These are phyloP conservation scores for Drechslera avenae DNA, from an alignment of 2,329 filamentous ascomycete species.

Conservation along the genomic window DNA sequence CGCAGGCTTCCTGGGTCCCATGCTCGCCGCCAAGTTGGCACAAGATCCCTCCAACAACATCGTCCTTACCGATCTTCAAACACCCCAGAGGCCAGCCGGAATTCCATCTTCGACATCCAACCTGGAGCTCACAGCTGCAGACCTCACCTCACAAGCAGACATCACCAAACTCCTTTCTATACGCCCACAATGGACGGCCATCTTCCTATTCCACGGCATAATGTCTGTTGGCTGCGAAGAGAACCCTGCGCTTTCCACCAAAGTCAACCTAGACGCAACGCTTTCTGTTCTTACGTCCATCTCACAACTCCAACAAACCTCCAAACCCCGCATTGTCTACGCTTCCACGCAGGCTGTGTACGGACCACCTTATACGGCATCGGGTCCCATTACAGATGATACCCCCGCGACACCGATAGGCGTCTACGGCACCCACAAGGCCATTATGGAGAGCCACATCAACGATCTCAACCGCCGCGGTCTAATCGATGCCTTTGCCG, in stretches of 20 bases:
- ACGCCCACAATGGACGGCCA: constrained; percentile 11
- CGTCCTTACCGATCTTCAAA: constrained; percentile 60
- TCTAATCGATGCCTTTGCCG: constrained; percentile 60
- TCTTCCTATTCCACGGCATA: constrained; percentile 67
- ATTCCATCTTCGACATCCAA: constrained; percentile 43
- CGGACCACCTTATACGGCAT: constrained; percentile 55
- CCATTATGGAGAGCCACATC: constrained; percentile 63
- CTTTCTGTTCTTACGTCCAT: constrained; percentile 55
- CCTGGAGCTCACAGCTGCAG: constrained; percentile 55
- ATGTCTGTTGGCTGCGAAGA: constrained; percentile 67
- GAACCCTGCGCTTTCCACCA: constrained; percentile 61
- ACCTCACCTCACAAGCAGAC: constrained; percentile 49
- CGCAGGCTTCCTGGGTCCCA: constrained; percentile 63
- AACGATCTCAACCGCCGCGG: constrained; percentile 64
- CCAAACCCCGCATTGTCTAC: constrained; percentile 62
- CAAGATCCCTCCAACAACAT: constrained; percentile 53
- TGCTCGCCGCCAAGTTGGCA: constrained; percentile 60
- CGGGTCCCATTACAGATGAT: constrained; percentile 16
- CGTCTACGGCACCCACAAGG: constrained; percentile 65
- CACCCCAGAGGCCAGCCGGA: constrained; percentile 54
- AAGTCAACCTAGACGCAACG: constrained; percentile 63
- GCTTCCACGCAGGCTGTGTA: constrained; percentile 66
- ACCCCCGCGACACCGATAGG: constrained; percentile 62
- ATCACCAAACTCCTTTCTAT: constrained; percentile 1
- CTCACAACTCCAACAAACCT: constrained; percentile 51